phyloP scores from a whole-genome alignment of 331 rosid species.

The Phaseolus coccineus region DNA sequence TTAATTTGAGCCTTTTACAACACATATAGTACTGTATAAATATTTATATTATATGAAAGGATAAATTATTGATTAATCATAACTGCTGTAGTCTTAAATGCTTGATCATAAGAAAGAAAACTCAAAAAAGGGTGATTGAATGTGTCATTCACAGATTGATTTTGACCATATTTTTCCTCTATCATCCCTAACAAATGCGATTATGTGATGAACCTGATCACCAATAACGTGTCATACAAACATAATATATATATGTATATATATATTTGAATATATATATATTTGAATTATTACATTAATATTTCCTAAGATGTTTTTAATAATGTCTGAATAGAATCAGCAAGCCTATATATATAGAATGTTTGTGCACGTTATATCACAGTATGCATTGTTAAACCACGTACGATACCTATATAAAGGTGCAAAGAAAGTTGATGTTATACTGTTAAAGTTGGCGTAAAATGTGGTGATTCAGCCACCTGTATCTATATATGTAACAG shows the following conservation, averaged over 20 bases:
- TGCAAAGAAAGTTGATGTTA: background rate
- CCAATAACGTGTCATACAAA: background rate
- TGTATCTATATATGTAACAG: conserved; percentile 3
- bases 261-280: too few species aligned
- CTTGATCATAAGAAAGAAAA: background rate
- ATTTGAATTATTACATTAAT: too few species aligned
- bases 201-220: background rate
- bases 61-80: too few species aligned
- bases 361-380: conserved; percentile 7
- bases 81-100: background rate
- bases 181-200: background rate
- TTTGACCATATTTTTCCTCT: background rate
- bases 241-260: too few species aligned
- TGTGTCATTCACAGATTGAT: background rate
- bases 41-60: too few species aligned
- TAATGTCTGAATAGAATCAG: background rate
- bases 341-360: background rate
- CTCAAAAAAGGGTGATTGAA: background rate
- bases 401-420: background rate
- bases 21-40: too few species aligned
- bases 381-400: background rate
- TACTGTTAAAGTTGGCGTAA: background rate
- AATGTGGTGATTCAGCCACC: conserved; percentile 25
- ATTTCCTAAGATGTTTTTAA: background rate
- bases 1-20: too few species aligned